A percentile compares a stretch with the other conserved stretches of the same genome.
phyloP scores from a whole-genome alignment of 768 basidiomycete genomes.

The Boletales sp. region DNA sequence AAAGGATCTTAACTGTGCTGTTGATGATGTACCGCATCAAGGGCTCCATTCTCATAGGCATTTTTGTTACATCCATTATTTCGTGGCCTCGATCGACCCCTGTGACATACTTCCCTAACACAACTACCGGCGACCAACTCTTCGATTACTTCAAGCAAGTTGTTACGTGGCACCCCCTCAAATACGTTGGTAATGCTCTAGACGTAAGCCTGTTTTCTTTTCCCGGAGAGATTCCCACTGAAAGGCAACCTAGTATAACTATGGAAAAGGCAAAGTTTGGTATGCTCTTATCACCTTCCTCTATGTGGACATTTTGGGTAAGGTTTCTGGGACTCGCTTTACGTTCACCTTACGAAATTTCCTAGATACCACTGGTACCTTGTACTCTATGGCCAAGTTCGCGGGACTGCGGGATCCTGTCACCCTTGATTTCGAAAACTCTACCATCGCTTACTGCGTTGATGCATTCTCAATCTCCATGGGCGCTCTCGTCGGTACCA shows the following conservation, averaged over 20 bases:
- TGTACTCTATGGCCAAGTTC: conserved; percentile 90
- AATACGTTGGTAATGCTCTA: conserved; percentile 60
- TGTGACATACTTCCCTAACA: conserved; percentile 82
- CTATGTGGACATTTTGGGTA: conserved; percentile 82
- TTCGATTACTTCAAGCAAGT: conserved; percentile 87
- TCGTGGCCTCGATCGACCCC: conserved; percentile 84
- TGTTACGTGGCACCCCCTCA: conserved; percentile 66
- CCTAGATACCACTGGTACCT: conserved; percentile 55
- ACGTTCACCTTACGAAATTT: background rate
- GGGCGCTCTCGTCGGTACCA: conserved; percentile 76
- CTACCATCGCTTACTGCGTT: conserved; percentile 77
- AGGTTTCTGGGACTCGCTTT: conserved; percentile 15
- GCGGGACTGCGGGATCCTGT: conserved; percentile 83
- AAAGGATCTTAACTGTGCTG: conserved; percentile 68
- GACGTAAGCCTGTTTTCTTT: conserved; percentile 43
- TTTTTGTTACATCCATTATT: conserved; percentile 79
- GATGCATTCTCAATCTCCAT: conserved; percentile 81
- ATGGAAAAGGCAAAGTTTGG: conserved; percentile 73
- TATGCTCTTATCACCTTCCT: conserved; percentile 87
- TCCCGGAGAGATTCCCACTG: conserved; percentile 1
- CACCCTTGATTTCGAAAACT: conserved; percentile 83
- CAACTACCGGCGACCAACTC: conserved; percentile 57
- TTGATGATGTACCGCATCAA: conserved; percentile 84
- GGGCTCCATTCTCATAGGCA: conserved; percentile 80
- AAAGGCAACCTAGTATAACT: conserved; percentile 37